Evolutionary conservation across 1,139 yeast species (phyloP), one percentile per base, ranked within the genome.

Genomic region (Kurtzmaniella quercitrusa): DNA sequence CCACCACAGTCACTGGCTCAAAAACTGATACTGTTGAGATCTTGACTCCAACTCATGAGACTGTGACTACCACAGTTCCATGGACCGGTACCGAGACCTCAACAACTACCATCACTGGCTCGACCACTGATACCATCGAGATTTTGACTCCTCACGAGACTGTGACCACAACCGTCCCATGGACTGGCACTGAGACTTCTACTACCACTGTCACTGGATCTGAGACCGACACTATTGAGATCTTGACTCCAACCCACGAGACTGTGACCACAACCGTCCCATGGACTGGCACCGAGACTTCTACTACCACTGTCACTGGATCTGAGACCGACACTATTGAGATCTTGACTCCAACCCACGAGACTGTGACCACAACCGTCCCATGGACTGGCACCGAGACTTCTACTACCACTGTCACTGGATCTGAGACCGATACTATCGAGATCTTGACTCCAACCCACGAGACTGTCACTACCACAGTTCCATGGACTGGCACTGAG

Each of bases 11-110:
- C 5, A 32, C 38, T 12, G 33, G 38, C 16, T 40, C 46, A 20
- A 42, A 43, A 15, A 33, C 35, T 33, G 35, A 20, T 34, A 34
- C 26, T 6, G n/a, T 42, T 16, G 51, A 50, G 8, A 47, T 49
- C 18, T 53, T 53, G 8, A 35, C 42, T 14, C 45, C 48, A 23
- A n/a, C n/a, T n/a, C 36, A 36, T 4, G 9, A 35, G 11, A 32
- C 30, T 51, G 49, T n/a, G 23, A 40, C 43, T 2, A 3, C 26
- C 3, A 46, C 46, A 6, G 18, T 21, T 2, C 26, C 43, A 11
- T 38, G 42, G 20, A 45, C 50, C 2, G 41, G 35, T 15, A 14
- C 20, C 11, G 35, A 14, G 20, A 15, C 16, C 15, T 33, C 35
- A 5, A 33, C 35, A 5, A 33, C 35, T 16, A 33, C 35, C 11